These are phyloP conservation scores for Monosporascus sp. DNA, from an alignment of 2,329 filamentous ascomycete species.

Conservation along the genomic window DNA sequence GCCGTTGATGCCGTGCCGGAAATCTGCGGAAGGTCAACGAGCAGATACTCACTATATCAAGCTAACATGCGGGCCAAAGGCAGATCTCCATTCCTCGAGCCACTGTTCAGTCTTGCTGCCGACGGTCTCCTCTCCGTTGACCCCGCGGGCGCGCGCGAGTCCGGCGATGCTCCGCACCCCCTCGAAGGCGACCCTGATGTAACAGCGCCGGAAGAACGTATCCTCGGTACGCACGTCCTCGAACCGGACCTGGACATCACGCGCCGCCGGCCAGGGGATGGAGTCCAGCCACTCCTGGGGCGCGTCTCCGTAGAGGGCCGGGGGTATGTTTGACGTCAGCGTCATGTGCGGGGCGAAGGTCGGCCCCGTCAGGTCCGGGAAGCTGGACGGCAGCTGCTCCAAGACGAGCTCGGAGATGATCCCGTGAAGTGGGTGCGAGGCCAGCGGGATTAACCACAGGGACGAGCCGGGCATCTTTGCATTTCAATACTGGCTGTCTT, in stretches of 20 bases:
- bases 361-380: constrained; percentile 16
- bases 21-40: neutral
- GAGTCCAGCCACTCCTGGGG: constrained; percentile 25
- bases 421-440: constrained; percentile 16
- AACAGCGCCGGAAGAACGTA: constrained; percentile 24
- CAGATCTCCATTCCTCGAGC: constrained; percentile 20
- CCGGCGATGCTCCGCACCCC: constrained; percentile 17
- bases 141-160: constrained; percentile 21
- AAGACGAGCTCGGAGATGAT: constrained; percentile 1
- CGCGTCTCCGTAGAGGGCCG: constrained; percentile 12
- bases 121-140: constrained; percentile 11
- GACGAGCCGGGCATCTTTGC: constrained; percentile 25
- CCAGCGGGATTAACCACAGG: constrained; percentile 26
- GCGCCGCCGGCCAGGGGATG: constrained; percentile 11
- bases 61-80: constrained; percentile 27
- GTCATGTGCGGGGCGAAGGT: constrained; percentile 25
- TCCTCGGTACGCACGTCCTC: constrained; percentile 18
- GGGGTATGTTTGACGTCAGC: constrained; percentile 22
- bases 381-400: constrained; percentile 16
- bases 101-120: constrained; percentile 9
- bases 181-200: constrained; percentile 16
- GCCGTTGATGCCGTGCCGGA: neutral
- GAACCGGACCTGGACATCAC: constrained; percentile 13
- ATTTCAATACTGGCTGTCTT: too few relatives aligned
- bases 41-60: constrained; percentile 25